Conservation (phyloP, 805 yeast genomes). For the Metschnikowia lunata region DNA sequence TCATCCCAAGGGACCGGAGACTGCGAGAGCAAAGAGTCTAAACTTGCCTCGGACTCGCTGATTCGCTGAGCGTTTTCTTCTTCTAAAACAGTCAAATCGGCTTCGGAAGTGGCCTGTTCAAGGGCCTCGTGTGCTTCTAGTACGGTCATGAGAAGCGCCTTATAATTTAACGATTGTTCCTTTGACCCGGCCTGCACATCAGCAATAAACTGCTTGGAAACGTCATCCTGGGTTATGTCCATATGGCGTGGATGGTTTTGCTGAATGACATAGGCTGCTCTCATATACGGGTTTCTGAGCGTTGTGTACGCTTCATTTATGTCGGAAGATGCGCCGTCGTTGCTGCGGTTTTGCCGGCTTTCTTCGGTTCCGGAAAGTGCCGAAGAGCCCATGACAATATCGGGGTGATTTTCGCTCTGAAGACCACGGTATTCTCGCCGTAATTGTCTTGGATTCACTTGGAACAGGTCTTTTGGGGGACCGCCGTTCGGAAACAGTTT, state of each 20-base stretch:
- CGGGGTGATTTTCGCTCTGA: constrained; percentile 83
- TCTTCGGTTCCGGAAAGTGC: constrained; percentile 11
- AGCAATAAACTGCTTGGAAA: constrained; percentile 38
- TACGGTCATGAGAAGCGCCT: constrained; percentile 65
- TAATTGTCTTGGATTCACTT: constrained; percentile 49
- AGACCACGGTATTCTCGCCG: constrained; percentile 71
- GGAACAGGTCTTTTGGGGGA: constrained; percentile 59
- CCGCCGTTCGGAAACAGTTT: constrained; percentile 62
- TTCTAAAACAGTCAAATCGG: constrained; percentile 52
- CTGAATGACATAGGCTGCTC: constrained; percentile 42
- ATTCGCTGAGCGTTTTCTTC: constrained; percentile 58
- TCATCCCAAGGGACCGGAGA: constrained; percentile 45
- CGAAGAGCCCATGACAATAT: constrained; percentile 38
- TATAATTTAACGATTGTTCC: constrained; percentile 37
- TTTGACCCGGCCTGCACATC: constrained; percentile 33
- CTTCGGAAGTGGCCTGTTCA: constrained; percentile 57
- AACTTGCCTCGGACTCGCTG: constrained; percentile 34
- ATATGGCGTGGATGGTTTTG: constrained; percentile 34
- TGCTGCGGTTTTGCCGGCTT: neutral
- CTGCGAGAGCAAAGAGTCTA: constrained; percentile 44
- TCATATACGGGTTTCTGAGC: constrained; percentile 59
- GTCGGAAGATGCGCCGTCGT: constrained; percentile 31
- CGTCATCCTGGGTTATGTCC: constrained; percentile 59
- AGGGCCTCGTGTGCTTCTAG: constrained; percentile 81
- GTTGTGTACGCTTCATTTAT: constrained; percentile 78